These are phyloP conservation scores for Adansonia gregorii DNA, from an alignment of 441 rosid genomes.

Conservation along the genomic window DNA sequence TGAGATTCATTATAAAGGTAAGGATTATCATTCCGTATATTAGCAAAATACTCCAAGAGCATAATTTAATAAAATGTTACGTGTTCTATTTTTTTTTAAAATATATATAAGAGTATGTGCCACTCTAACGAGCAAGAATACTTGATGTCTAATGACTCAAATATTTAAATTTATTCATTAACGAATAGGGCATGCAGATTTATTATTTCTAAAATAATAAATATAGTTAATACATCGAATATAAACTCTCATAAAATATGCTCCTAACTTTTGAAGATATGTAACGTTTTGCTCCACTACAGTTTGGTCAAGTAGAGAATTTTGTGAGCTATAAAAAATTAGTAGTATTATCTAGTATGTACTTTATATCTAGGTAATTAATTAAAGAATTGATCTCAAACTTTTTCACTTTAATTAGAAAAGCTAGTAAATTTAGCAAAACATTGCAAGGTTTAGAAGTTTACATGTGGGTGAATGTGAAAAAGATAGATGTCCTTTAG, in stretches of 20 bases:
- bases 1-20: too few relatives aligned
- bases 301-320: neutral
- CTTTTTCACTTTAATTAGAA: neutral
- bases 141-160: too few relatives aligned
- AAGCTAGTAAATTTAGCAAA: neutral
- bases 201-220: neutral
- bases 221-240: neutral
- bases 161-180: too few relatives aligned
- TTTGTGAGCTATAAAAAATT: neutral
- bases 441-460: neutral
- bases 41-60: too few relatives aligned
- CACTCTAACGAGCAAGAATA: too few relatives aligned
- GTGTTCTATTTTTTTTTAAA: too few relatives aligned
- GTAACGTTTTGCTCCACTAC: too few relatives aligned
- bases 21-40: too few relatives aligned
- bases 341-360: neutral
- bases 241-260: neutral
- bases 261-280: too few relatives aligned
- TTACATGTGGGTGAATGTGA: neutral
- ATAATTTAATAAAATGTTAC: too few relatives aligned
- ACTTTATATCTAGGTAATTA: neutral
- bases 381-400: neutral
- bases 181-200: too few relatives aligned
- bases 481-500: neutral
- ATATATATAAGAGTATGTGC: too few relatives aligned